These are phyloP conservation scores for Spizellomyces punctatus DNA, from an alignment of 192 early-diverging fungal species.

Conservation along the genomic window DNA sequence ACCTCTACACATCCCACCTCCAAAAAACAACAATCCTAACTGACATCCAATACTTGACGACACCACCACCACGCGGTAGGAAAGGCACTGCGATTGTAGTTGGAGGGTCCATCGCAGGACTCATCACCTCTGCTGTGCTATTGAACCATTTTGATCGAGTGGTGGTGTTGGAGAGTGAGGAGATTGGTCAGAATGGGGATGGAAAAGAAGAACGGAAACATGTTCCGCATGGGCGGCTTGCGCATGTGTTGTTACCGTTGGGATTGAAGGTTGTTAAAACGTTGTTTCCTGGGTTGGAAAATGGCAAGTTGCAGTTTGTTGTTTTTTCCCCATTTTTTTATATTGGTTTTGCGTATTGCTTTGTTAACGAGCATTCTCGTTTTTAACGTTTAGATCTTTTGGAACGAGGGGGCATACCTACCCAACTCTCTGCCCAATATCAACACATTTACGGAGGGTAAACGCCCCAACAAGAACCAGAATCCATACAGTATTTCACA, in stretches of 20 bases:
- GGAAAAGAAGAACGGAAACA: conserved; percentile 6
- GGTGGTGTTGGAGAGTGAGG: conserved; percentile 15
- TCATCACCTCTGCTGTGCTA: conserved; percentile 12
- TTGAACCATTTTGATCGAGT: conserved; percentile 33
- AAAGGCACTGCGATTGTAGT: conserved; percentile 17
- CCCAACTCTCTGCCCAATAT: too few relatives aligned
- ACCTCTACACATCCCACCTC: too few relatives aligned
- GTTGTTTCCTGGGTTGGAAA: conserved; percentile 4
- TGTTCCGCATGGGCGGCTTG: not conserved
- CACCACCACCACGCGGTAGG: not conserved
- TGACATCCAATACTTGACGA: not conserved
- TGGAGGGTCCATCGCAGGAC: conserved; percentile 25
- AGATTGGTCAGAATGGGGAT: not conserved
- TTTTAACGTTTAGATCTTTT: too few relatives aligned
- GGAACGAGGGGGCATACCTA: too few relatives aligned
- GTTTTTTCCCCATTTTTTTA: too few relatives aligned
- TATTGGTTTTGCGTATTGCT: too few relatives aligned
- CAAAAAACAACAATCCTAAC: conserved; percentile 1
- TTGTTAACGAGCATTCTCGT: too few relatives aligned
- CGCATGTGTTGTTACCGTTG: not conserved
- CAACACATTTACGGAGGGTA: too few relatives aligned
- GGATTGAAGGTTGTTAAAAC: conserved; percentile 1
- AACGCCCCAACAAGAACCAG: too few relatives aligned
- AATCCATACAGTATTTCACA: too few relatives aligned
- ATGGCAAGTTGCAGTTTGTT: too few relatives aligned